Conservation (phyloP, 768 basidiomycete genomes). For the Neoboletus subvelutipes region DNA sequence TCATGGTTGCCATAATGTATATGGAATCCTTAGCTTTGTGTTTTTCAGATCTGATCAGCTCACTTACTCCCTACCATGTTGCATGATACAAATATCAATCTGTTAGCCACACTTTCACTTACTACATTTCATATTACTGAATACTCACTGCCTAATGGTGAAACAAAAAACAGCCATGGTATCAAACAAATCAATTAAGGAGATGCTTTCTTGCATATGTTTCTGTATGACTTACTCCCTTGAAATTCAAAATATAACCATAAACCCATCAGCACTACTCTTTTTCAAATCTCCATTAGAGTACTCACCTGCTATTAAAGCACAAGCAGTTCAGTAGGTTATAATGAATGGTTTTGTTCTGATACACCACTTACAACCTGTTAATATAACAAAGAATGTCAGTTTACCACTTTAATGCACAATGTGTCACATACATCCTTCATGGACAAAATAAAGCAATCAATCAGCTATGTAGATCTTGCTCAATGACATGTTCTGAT, state of each 20-base stretch:
- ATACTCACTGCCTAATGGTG: background rate
- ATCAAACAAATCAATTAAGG: background rate
- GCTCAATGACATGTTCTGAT: background rate
- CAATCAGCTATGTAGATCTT: background rate
- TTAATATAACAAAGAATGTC: background rate
- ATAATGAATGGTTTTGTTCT: background rate
- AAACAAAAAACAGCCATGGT: background rate
- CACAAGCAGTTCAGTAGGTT: background rate
- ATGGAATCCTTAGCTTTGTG: background rate
- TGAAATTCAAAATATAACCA: no score
- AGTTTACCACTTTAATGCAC: background rate
- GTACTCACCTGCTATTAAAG: no score
- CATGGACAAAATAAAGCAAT: background rate
- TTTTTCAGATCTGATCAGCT: background rate
- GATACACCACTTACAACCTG: no score
- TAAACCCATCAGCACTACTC: background rate
- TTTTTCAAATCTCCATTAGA: no score
- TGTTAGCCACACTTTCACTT: no score
- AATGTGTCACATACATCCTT: background rate
- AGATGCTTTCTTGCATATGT: background rate
- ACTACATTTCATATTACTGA: no score
- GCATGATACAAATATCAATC: no score
- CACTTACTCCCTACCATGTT: no score
- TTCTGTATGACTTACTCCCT: no score
- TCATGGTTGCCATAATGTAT: no score